Evolutionary conservation across 2,329 filamentous ascomycete species (phyloP).

Genomic region (Lachnellula willkommii): DNA sequence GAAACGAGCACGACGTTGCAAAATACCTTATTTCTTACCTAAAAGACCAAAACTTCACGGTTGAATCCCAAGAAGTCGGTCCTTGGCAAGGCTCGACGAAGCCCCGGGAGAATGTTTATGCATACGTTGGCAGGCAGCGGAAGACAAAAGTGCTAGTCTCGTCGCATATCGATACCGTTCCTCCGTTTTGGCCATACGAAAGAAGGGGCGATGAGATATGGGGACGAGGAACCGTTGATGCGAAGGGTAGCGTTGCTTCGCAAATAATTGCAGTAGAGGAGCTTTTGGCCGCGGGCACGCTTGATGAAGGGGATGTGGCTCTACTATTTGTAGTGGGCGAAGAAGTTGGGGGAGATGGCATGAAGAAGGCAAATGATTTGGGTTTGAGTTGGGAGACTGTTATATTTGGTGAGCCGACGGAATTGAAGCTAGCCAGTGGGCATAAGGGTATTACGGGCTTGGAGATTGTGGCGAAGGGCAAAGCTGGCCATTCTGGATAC

Average conservation of each 20-base stretch:
- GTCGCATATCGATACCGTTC: conserved; percentile 61
- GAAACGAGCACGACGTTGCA: conserved; percentile 55
- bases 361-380: conserved; percentile 54
- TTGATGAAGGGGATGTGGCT: conserved; percentile 48
- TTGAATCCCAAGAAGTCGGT: conserved; percentile 50
- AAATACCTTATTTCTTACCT: conserved; percentile 55
- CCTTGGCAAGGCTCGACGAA: conserved; percentile 10
- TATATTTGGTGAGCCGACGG: conserved; percentile 91
- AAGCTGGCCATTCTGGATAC: conserved; percentile 84
- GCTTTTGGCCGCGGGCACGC: conserved; percentile 40
- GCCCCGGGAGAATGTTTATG: conserved; percentile 52
- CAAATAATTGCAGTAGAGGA: conserved; percentile 64
- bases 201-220: conserved; percentile 47
- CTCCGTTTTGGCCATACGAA: conserved; percentile 42
- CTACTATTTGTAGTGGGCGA: conserved; percentile 74
- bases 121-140: conserved; percentile 46
- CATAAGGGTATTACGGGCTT: conserved; percentile 82
- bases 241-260: conserved; percentile 64
- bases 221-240: conserved; percentile 70
- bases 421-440: conserved; percentile 78
- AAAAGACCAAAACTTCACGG: conserved; percentile 51
- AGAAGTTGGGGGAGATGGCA: conserved; percentile 75
- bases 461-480: conserved; percentile 62
- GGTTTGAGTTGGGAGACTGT: conserved; percentile 57
- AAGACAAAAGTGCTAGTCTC: conserved; percentile 48